These are phyloP conservation scores for Termitomyces sp. DNA, from an alignment of 768 basidiomycete genomes.

Conservation along the genomic window DNA sequence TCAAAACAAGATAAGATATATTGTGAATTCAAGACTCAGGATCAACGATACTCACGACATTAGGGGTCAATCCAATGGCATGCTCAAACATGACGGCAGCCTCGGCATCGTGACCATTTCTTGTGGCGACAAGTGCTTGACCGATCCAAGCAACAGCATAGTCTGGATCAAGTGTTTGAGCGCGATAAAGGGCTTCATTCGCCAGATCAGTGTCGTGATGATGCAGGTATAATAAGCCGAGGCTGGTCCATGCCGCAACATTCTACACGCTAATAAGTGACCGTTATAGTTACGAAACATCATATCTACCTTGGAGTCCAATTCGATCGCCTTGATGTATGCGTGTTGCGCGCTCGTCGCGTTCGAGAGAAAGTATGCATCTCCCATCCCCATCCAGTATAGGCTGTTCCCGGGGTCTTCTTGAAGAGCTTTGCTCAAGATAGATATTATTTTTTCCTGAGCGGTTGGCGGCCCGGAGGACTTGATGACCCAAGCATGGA, in stretches of 20 bases:
- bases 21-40: not conserved
- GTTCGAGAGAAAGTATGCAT: constrained; percentile 59
- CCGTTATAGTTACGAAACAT: constrained; percentile 1
- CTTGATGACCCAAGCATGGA: constrained; percentile 44
- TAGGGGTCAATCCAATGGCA: constrained; percentile 53
- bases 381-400: constrained; percentile 84
- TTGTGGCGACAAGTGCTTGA: constrained; percentile 67
- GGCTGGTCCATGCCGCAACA: constrained; percentile 75
- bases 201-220: constrained; percentile 79
- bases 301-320: constrained; percentile 69
- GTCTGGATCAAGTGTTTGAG: constrained; percentile 91
- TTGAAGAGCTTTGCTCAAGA: constrained; percentile 67
- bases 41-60: constrained; percentile 41
- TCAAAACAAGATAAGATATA: constrained; percentile 5
- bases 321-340: constrained; percentile 83
- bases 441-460: constrained; percentile 40
- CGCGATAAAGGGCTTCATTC: constrained; percentile 78
- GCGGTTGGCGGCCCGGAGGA: constrained; percentile 23
- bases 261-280: constrained; percentile 37
- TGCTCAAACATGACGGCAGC: constrained; percentile 70
- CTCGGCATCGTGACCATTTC: constrained; percentile 53
- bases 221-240: constrained; percentile 83
- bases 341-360: constrained; percentile 85
- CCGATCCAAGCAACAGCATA: constrained; percentile 88
- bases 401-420: constrained; percentile 64